Percentiles rank a stretch among this genome's conserved stretches.
phyloP scores from a whole-genome alignment of 2,329 filamentous ascomycete species.

The Leptographium lundbergii region DNA sequence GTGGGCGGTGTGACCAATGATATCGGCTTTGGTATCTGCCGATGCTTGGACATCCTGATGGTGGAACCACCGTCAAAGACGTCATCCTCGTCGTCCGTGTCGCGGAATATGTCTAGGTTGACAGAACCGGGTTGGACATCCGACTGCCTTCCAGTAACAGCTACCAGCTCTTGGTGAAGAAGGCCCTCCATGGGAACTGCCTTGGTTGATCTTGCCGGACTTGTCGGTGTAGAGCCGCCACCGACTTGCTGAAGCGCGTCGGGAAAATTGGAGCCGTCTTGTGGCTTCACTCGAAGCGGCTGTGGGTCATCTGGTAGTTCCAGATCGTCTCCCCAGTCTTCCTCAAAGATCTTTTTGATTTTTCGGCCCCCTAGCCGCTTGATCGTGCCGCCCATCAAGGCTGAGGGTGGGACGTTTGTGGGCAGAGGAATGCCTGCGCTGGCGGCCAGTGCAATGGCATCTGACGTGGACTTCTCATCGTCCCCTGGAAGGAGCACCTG shows the following conservation, averaged over 20 bases:
- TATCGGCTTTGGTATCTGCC: slow-evolving; percentile 35
- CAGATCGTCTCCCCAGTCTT: slow-evolving; percentile 73
- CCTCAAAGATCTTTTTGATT: slow-evolving; percentile 58
- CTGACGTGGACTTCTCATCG: slow-evolving; percentile 70
- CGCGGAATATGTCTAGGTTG: slow-evolving; percentile 51
- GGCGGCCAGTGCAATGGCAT: slow-evolving; percentile 79
- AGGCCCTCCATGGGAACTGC: slow-evolving; percentile 15
- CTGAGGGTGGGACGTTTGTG: slow-evolving; percentile 73
- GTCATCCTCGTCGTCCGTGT: slow-evolving; percentile 47
- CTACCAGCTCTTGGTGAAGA: slow-evolving; percentile 20
- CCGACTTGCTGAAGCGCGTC: slow-evolving; percentile 57
- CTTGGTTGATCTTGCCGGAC: slow-evolving; percentile 29
- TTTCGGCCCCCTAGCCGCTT: slow-evolving; percentile 72
- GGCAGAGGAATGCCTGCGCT: slow-evolving; percentile 87
- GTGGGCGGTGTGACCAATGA: slow-evolving; percentile 45
- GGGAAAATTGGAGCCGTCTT: slow-evolving; percentile 49
- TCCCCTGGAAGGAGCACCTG: slow-evolving; percentile 71
- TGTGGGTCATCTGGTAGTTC: slow-evolving; percentile 50
- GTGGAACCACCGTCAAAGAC: slow-evolving; percentile 53
- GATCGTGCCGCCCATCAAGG: slow-evolving; percentile 83
- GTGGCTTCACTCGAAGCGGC: slow-evolving; percentile 51
- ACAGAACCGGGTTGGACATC: slow-evolving; percentile 25
- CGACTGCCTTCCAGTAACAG: slow-evolving; percentile 16
- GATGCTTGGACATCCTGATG: slow-evolving; percentile 53
- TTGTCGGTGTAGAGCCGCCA: slow-evolving; percentile 38